Conservation (phyloP, 768 basidiomycete genomes). For the Cyathus striatus region DNA sequence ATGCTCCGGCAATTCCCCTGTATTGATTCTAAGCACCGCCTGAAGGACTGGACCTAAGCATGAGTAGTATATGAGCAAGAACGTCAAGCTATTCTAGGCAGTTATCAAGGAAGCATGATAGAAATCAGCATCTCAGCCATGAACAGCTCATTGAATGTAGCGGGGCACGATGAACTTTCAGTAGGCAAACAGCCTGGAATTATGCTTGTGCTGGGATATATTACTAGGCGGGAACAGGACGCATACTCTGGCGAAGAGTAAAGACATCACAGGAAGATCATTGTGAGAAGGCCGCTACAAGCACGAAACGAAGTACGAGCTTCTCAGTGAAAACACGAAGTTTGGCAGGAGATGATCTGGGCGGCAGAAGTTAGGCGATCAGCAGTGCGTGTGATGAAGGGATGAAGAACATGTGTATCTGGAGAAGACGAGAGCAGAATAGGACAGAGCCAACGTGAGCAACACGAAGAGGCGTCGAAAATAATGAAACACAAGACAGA, state of each 20-base stretch:
- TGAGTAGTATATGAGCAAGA: too few relatives aligned
- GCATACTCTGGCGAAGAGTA: conserved; percentile 68
- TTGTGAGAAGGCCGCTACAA: too few relatives aligned
- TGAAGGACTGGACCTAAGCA: too few relatives aligned
- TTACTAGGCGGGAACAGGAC: conserved; percentile 96
- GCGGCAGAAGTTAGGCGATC: neutral
- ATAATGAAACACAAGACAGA: neutral
- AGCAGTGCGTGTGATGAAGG: neutral
- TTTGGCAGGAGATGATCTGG: neutral
- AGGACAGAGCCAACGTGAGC: neutral
- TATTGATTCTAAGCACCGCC: too few relatives aligned
- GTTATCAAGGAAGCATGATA: too few relatives aligned
- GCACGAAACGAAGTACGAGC: too few relatives aligned
- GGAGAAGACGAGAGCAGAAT: neutral
- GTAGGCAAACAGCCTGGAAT: conserved; percentile 95
- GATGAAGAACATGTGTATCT: neutral
- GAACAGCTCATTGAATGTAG: too few relatives aligned
- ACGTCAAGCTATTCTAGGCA: too few relatives aligned
- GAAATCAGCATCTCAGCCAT: too few relatives aligned
- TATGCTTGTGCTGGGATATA: conserved; percentile 75
- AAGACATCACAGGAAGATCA: too few relatives aligned
- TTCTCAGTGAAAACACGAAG: conserved; percentile 81
- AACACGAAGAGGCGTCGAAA: neutral
- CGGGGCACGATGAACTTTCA: too few relatives aligned
- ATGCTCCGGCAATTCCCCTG: too few relatives aligned